Conservation (phyloP, 2,329 filamentous ascomycete species). For the Tolypocladium tropicale region DNA sequence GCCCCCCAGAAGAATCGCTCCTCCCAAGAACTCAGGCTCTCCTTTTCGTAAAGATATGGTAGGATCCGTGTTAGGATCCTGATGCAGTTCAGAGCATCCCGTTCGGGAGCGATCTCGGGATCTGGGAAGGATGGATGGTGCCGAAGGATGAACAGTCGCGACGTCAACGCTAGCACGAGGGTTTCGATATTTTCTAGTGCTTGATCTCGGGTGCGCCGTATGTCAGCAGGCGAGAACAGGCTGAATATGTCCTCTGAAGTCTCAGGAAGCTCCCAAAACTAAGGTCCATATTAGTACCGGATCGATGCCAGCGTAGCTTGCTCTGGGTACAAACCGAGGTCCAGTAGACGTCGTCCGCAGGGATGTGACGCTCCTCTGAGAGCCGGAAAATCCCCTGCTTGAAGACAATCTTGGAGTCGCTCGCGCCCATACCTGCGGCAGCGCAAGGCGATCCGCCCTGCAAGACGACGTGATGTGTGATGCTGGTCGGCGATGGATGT, state of each 20-base stretch:
- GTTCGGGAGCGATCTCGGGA: conserved; percentile 70
- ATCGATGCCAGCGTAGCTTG: not conserved
- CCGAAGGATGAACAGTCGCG: conserved; percentile 69
- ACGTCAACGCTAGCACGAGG: conserved; percentile 72
- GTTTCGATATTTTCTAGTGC: conserved; percentile 85
- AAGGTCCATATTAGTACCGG: conserved; percentile 4
- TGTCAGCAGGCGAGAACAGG: conserved; percentile 80
- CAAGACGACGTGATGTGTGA: conserved; percentile 6
- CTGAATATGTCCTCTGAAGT: conserved; percentile 95
- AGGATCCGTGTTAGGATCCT: conserved; percentile 80
- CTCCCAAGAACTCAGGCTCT: conserved; percentile 75
- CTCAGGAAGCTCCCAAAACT: conserved; percentile 98
- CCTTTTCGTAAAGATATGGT: conserved; percentile 86
- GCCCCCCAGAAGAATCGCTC: conserved; percentile 85
- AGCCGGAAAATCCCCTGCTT: conserved; percentile 96
- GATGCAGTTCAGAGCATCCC: conserved; percentile 90
- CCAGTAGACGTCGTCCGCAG: conserved; percentile 87
- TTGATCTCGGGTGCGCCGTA: conserved; percentile 76
- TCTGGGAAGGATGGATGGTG: conserved; percentile 89
- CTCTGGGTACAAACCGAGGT: conserved; percentile 56
- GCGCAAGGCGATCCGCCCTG: conserved; percentile 12
- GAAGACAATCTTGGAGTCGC: conserved; percentile 97
- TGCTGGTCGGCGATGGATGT: conserved; percentile 1
- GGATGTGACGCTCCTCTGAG: conserved; percentile 81
- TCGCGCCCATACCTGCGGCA: conserved; percentile 68